Evolutionary conservation across 2,329 filamentous ascomycete species (phyloP), one percentile per base, ranked within the genome.

Genomic region (Pyrenochaeta sp.): DNA sequence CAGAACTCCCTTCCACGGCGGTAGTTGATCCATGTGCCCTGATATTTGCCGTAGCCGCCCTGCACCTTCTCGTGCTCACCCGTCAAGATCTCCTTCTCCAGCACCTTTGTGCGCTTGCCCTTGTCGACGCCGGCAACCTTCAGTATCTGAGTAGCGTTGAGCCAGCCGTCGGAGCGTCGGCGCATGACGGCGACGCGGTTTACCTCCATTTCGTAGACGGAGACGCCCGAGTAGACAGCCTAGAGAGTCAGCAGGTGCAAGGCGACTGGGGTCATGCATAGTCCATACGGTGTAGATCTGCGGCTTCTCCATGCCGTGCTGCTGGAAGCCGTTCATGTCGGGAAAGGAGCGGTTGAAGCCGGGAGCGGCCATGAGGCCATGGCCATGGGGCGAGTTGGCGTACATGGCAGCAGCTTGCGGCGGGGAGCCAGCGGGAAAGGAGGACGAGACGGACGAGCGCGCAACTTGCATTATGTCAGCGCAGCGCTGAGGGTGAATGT

Each of bases 31-130:
- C 95, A 99, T 2, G 95, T 99, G 54, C 95, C 95, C 81, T 99
- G 95, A 73, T 99, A 99, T 82, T 98, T 98, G 65, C 95, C 95
- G 73, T 99, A 99, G 5, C 95, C 95, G 34, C 95, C 95, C 77
- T 99, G 95, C 2, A 99, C 94, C 79, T 99, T 99, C 78, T 99
- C 95, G 78, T 99, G 94, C 74, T 97, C 92, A 72, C 95, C 95
- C 0, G 91, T 95, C 64, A 96, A 88, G 58, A 99, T 97, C 78
- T 99, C 95, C 79, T 98, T 98, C 77, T 99, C 95, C 50, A 99
- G 84, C 7, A 98, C 96, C 79, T 98, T 98, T 57, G 95, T 98
- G 68, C 95, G 90, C 80, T 97, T 96, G 59, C 94, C 95, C 81
- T 99, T 99, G 75, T 97, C 94, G 59, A 99, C 93, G 50, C 93